Evolutionary conservation across 169 alveolate species (phyloP).

Genomic region (Eimeria sp.): DNA sequence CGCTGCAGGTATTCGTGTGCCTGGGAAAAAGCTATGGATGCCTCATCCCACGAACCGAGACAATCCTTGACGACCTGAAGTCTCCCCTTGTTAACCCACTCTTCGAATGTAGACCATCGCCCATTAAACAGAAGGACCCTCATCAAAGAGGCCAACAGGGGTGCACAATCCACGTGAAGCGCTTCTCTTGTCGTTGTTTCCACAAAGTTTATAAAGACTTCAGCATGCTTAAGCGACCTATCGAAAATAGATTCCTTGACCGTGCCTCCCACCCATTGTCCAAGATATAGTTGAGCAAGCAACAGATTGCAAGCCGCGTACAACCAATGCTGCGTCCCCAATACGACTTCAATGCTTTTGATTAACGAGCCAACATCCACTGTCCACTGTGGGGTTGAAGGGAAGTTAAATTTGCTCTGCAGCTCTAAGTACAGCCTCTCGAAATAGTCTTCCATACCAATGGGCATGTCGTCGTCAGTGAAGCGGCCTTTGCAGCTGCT

Average conservation of each 20-base stretch:
- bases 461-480: constrained; percentile 81
- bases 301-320: constrained; percentile 76
- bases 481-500: constrained; percentile 62
- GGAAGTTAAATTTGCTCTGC: constrained; percentile 65
- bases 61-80: constrained; percentile 59
- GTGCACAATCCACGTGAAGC: constrained; percentile 75
- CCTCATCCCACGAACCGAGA: constrained; percentile 80
- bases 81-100: constrained; percentile 53
- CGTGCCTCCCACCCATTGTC: constrained; percentile 80
- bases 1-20: constrained; percentile 63
- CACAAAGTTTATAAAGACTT: constrained; percentile 52
- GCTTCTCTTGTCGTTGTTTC: constrained; percentile 65
- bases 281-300: constrained; percentile 79
- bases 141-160: constrained; percentile 73
- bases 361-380: constrained; percentile 60
- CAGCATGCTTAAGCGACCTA: constrained; percentile 68
- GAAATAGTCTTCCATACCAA: constrained; percentile 66
- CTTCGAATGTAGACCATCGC: constrained; percentile 49
- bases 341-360: constrained; percentile 63
- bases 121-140: constrained; percentile 76
- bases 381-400: constrained; percentile 72
- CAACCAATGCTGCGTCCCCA: constrained; percentile 79
- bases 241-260: constrained; percentile 65
- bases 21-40: constrained; percentile 42
- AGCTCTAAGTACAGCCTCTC: constrained; percentile 51